Conservation (phyloP, 1,284 basidiomycete genomes). For the Boletus smithii region DNA sequence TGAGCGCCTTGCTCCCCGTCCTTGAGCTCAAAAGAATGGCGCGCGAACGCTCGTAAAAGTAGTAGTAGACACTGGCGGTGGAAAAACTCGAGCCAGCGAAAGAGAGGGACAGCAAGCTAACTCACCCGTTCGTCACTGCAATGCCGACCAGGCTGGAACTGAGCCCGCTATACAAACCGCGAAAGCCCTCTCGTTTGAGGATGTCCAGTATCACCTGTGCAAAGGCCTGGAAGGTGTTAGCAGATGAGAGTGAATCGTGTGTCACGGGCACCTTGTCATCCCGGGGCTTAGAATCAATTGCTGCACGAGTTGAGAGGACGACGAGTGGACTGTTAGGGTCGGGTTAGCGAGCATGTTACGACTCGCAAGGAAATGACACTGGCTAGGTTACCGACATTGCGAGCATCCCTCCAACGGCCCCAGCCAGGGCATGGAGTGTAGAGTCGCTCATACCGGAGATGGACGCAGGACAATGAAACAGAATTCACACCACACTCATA, state of each 20-base stretch:
- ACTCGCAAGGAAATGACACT: constrained; percentile 30
- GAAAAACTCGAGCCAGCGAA: constrained; percentile 2
- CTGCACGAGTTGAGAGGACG: constrained; percentile 89
- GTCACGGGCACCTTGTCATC: constrained; percentile 55
- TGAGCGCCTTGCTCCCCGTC: constrained; percentile 63
- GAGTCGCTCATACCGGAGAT: constrained; percentile 66
- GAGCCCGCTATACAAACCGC: constrained; percentile 87
- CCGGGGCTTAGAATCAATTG: constrained; percentile 77
- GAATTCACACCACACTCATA: no score
- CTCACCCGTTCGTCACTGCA: constrained; percentile 87
- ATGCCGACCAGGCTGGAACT: constrained; percentile 87
- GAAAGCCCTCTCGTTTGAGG: constrained; percentile 80
- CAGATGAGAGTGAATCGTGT: not conserved
- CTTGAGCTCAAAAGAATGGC: constrained; percentile 56
- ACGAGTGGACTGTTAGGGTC: constrained; percentile 71
- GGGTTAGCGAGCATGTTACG: constrained; percentile 15
- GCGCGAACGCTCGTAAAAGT: constrained; percentile 75
- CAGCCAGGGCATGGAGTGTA: constrained; percentile 85
- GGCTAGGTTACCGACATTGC: constrained; percentile 87
- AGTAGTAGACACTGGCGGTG: constrained; percentile 69
- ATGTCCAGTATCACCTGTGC: constrained; percentile 66
- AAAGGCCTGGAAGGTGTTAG: constrained; percentile 44
- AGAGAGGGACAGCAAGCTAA: constrained; percentile 12
- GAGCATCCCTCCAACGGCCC: constrained; percentile 86
- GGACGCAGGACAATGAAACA: not conserved